A percentile compares a stretch with the other conserved stretches of the same genome.
phyloP scores from a whole-genome alignment of 2,329 filamentous ascomycete species.

The Xylariaceae sp. region DNA sequence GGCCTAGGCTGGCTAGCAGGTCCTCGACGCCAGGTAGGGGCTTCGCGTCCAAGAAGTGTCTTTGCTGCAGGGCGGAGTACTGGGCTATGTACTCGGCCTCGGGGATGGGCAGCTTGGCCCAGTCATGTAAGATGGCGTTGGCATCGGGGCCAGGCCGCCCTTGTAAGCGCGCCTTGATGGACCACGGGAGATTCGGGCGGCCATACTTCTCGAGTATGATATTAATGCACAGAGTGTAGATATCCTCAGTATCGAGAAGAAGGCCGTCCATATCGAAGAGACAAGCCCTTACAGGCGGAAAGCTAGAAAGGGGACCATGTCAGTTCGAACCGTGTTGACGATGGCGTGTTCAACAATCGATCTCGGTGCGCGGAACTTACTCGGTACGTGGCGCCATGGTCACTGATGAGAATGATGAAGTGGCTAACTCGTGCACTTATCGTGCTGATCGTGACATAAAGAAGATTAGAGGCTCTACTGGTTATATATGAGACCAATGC shows the following conservation, averaged over 20 bases:
- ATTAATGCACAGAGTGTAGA: slow-evolving; percentile 82
- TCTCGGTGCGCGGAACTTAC: slow-evolving; percentile 32
- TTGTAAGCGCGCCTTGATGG: slow-evolving; percentile 81
- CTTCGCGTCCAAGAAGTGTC: slow-evolving; percentile 69
- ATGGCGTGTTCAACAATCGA: neutral
- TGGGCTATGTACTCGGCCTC: slow-evolving; percentile 61
- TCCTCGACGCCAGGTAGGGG: slow-evolving; percentile 73
- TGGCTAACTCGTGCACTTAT: neutral
- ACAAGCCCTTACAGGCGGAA: slow-evolving; percentile 80
- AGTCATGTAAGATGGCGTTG: slow-evolving; percentile 60
- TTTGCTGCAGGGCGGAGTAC: slow-evolving; percentile 59
- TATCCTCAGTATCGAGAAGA: slow-evolving; percentile 87
- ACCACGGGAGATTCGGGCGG: slow-evolving; percentile 78
- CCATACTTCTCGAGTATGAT: slow-evolving; percentile 71
- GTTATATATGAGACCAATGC: no score
- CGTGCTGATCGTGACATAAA: neutral
- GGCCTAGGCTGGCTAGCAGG: slow-evolving; percentile 59
- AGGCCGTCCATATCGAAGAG: slow-evolving; percentile 99
- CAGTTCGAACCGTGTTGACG: slow-evolving; percentile 17
- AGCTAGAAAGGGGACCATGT: slow-evolving; percentile 42
- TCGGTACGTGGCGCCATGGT: slow-evolving; percentile 44
- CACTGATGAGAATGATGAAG: neutral
- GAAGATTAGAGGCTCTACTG: no score
- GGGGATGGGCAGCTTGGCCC: slow-evolving; percentile 80
- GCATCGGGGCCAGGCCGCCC: slow-evolving; percentile 53